Base-by-base conservation (phyloP, 2,329 filamentous ascomycete species). In the Madurella fahalii region DNA sequence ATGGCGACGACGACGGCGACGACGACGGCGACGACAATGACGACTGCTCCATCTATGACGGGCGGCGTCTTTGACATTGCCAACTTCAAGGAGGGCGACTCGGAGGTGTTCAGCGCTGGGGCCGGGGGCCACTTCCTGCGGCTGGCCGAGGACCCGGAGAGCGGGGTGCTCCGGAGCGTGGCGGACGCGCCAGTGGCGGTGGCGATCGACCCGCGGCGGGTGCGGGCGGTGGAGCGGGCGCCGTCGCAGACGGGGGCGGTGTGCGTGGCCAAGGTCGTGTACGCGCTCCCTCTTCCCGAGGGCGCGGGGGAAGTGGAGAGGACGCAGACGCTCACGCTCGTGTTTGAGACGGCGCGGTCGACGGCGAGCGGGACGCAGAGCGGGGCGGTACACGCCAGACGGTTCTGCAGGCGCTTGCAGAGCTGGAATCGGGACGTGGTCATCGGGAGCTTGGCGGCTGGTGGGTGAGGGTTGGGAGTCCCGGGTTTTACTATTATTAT, bases 381-480 rank as follows among this genome's bases (percentile, higher is more conserved):
- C 11, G 64, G 63, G 1, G 31, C 50, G 16, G 52, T 63, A 9
- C 64, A 65, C 37, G 64, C 63, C 2, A 46, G 62, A 17, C 30
- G 56, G 31, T 59, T 66, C 30, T 65, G 64, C 18, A 43, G 56
- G 15, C 57, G 62, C 53, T 40, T 63, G 45, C 45, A 46, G 46
- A 15, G 15, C 9, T 58, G 61, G 45, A 65, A 66, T 45, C 39
- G 40, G n/a, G 50, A 30, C 1, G 54, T 63, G 4, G 44, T 20
- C 25, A 45, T 40, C 11, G 54, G 52, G 5, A 20, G 25, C 7
- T 25, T 8, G 2, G 32, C 46, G 9, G 15, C n/a, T 25, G 20
- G 5, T 34, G 20, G 25, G 57, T 56, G 8, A 40, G 11, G 30
- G 43, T 3, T 37, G 15, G n/a, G 37, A 25, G 15, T 16, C n/a